Evolutionary conservation across 441 rosid genomes (phyloP).

Genomic region (Erodium moschatum): DNA sequence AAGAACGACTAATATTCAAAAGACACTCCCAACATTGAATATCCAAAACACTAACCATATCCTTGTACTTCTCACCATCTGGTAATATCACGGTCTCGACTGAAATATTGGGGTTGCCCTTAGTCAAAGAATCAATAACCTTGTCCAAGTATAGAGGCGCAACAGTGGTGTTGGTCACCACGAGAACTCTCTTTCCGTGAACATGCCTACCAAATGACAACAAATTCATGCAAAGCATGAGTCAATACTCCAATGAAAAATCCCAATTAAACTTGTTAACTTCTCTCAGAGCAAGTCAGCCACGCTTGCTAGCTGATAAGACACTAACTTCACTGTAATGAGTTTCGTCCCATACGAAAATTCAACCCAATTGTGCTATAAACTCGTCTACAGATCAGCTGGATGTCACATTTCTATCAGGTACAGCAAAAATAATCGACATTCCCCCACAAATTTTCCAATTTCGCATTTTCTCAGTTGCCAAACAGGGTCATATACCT

Average conservation of each 20-base stretch:
- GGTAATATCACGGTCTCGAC: constrained; percentile 79
- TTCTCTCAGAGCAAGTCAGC: not conserved
- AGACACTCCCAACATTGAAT: not conserved
- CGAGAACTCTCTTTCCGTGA: constrained; percentile 88
- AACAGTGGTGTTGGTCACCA: constrained; percentile 69
- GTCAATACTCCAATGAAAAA: not conserved
- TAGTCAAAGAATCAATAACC: constrained; percentile 66
- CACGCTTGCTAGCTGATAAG: too few species aligned
- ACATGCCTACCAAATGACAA: constrained; percentile 49
- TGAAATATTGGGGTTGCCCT: constrained; percentile 66
- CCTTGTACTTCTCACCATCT: constrained; percentile 81
- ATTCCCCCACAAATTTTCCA: too few species aligned
- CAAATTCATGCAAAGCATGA: not conserved
- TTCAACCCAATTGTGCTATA: too few species aligned
- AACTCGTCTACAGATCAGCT: too few species aligned
- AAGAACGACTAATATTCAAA: not conserved
- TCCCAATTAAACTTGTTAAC: not conserved
- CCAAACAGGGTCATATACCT: not conserved
- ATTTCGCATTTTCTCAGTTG: not conserved
- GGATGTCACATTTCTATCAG: too few species aligned
- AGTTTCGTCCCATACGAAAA: not conserved
- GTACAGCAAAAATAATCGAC: too few species aligned
- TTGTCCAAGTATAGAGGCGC: constrained; percentile 69
- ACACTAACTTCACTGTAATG: not conserved
- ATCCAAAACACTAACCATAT: constrained; percentile 46